Percentiles rank a stretch among this genome's conserved stretches.
These are phyloP conservation scores for Aphanomyces cochlioides DNA, from an alignment of 352 stramenopile species.

Conservation along the genomic window DNA sequence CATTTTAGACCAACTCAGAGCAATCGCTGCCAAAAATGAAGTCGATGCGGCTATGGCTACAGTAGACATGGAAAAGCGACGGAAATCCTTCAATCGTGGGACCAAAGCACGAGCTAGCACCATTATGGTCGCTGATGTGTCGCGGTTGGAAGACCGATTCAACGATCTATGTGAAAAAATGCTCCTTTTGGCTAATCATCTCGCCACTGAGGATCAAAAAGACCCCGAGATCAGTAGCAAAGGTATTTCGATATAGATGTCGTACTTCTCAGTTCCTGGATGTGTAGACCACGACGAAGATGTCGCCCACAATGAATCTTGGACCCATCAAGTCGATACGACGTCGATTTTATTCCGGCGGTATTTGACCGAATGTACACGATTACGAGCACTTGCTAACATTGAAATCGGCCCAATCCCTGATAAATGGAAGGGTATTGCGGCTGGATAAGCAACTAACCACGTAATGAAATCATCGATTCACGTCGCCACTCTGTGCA, in stretches of 20 bases:
- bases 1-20: conserved; percentile 56
- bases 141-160: conserved; percentile 48
- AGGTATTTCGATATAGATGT: background rate
- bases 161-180: conserved; percentile 19
- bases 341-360: conserved; percentile 48
- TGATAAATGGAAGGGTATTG: conserved; percentile 47
- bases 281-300: conserved; percentile 23
- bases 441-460: background rate
- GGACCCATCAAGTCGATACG: conserved; percentile 43
- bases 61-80: conserved; percentile 27
- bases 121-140: conserved; percentile 47
- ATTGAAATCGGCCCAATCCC: conserved; percentile 58
- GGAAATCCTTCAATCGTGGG: conserved; percentile 11
- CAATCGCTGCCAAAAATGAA: conserved; percentile 60
- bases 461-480: background rate
- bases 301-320: conserved; percentile 11
- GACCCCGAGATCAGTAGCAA: background rate
- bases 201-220: conserved; percentile 35
- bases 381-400: conserved; percentile 44
- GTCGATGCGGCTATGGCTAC: conserved; percentile 50
- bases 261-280: no score
- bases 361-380: conserved; percentile 58
- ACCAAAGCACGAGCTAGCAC: conserved; percentile 46
- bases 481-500: no score
- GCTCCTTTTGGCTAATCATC: conserved; percentile 3